These are phyloP conservation scores for Wickerhamiella azyma DNA, from an alignment of 805 yeast species.

Conservation along the genomic window DNA sequence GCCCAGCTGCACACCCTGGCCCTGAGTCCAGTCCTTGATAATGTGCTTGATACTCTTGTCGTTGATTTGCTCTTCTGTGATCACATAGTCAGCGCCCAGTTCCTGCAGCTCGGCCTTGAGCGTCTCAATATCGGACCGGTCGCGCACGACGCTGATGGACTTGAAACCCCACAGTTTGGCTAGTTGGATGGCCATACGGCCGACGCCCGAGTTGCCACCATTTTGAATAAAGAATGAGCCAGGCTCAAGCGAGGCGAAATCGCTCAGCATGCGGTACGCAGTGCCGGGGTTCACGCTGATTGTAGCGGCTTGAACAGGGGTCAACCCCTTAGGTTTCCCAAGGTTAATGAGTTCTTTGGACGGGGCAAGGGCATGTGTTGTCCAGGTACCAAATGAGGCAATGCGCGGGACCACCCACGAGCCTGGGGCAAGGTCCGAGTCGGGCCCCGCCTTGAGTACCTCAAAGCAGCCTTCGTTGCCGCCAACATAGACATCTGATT, in stretches of 20 bases:
- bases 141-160: slow-evolving; percentile 78
- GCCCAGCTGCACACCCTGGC: slow-evolving; percentile 54
- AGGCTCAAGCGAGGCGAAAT: slow-evolving; percentile 44
- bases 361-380: slow-evolving; percentile 52
- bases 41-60: slow-evolving; percentile 52
- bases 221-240: slow-evolving; percentile 90
- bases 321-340: slow-evolving; percentile 30
- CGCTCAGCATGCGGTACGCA: slow-evolving; percentile 75
- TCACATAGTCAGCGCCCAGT: slow-evolving; percentile 77
- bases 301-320: slow-evolving; percentile 53
- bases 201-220: slow-evolving; percentile 94
- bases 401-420: slow-evolving; percentile 79
- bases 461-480: slow-evolving; percentile 93
- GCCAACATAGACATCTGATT: slow-evolving; percentile 63
- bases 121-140: slow-evolving; percentile 63
- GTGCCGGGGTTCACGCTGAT: slow-evolving; percentile 85
- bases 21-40: slow-evolving; percentile 31
- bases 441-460: slow-evolving; percentile 56
- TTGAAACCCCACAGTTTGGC: slow-evolving; percentile 66
- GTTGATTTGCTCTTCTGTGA: slow-evolving; percentile 74
- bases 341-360: slow-evolving; percentile 44
- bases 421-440: slow-evolving; percentile 37
- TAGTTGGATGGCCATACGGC: slow-evolving; percentile 79
- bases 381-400: slow-evolving; percentile 89
- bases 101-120: slow-evolving; percentile 39